Evolutionary conservation across 1,284 basidiomycete genomes (phyloP), one percentile per base, ranked within the genome.

Genomic region (Entoloma clypeatum): DNA sequence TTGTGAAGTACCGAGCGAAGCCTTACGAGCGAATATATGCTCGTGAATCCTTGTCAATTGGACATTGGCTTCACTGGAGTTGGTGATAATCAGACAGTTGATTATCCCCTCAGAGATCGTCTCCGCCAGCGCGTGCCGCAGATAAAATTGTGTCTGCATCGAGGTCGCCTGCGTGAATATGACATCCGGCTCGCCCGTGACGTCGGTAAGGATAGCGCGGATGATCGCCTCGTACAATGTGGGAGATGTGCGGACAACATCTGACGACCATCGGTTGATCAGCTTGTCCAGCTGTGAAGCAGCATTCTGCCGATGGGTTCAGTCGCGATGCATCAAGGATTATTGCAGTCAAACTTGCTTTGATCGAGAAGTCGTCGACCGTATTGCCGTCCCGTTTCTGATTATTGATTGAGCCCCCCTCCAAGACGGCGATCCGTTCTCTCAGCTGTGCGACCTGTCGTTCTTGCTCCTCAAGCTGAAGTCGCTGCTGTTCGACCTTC

Each of bases 321-420:
- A 11, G 17, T 13, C 14, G 10, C 14, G 26, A 10, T n/a, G 23
- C 14, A 38, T 30, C 24, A 24, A 11, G 35, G n/a, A 18, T 9
- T 5, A 39, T 18, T 18, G 32, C 16, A 19, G 13, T 28, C 7
- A 22, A 10, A 58, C 74, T 13, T 33, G 82, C 86, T 67, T 80
- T 84, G 64, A 90, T 89, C 8, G 86, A 88, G 61, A 88, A 88
- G 59, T 90, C 86, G 53, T 89, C 86, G 23, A 88, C 72, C 0
- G 83, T 81, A 54, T 72, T 76, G 14, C 79, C 74, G 47, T 74
- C 71, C 37, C 69, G 71, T 17, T 63, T 62, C 28, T 64, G 58
- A 38, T 60, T 55, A 51, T 65, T 54, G 37, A 62, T 61, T 39
- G 70, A 56, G 24, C 67, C 70, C 7, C 87, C 87, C 60, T 91